phyloP scores from a whole-genome alignment of 2,329 filamentous ascomycete genomes.

The Alternaria ventricosa region DNA sequence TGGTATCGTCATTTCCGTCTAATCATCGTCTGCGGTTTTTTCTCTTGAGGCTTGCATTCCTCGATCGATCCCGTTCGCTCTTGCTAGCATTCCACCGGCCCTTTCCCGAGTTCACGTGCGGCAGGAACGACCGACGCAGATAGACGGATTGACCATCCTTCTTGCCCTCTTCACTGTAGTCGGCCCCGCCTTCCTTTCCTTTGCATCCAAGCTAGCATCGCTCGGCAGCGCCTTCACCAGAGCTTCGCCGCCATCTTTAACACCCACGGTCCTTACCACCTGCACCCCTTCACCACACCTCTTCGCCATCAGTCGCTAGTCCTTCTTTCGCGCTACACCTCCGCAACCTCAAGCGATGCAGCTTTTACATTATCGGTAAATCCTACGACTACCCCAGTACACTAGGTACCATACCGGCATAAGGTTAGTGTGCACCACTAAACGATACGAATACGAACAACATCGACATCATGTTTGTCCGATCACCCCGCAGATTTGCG shows the following conservation, averaged over 20 bases:
- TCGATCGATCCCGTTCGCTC: slow-evolving; percentile 6
- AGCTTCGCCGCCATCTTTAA: neutral
- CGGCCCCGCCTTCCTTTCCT: slow-evolving; percentile 13
- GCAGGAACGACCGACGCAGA: slow-evolving; percentile 7
- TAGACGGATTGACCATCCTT: slow-evolving; percentile 1
- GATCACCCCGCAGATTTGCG: slow-evolving; percentile 48
- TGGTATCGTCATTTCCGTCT: slow-evolving; percentile 8
- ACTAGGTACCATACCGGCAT: slow-evolving; percentile 17
- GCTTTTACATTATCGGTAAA: slow-evolving; percentile 21
- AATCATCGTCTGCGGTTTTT: neutral
- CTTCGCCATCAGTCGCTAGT: slow-evolving; percentile 7
- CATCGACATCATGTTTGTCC: slow-evolving; percentile 39
- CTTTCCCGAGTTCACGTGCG: neutral
- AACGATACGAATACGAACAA: slow-evolving; percentile 28
- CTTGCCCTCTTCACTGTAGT: slow-evolving; percentile 7
- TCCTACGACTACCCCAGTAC: slow-evolving; percentile 18
- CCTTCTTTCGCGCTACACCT: slow-evolving; percentile 7
- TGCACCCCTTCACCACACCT: neutral
- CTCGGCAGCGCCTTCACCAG: neutral
- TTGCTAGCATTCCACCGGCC: neutral
- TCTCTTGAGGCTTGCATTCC: neutral
- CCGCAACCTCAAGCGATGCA: slow-evolving; percentile 24
- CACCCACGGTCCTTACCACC: slow-evolving; percentile 13
- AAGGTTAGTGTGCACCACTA: slow-evolving; percentile 24
- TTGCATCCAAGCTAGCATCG: slow-evolving; percentile 2